Evolutionary conservation across 305 asterid genomes (phyloP), one percentile per base, ranked within the genome.

Genomic region (Fraxinus ornus): DNA sequence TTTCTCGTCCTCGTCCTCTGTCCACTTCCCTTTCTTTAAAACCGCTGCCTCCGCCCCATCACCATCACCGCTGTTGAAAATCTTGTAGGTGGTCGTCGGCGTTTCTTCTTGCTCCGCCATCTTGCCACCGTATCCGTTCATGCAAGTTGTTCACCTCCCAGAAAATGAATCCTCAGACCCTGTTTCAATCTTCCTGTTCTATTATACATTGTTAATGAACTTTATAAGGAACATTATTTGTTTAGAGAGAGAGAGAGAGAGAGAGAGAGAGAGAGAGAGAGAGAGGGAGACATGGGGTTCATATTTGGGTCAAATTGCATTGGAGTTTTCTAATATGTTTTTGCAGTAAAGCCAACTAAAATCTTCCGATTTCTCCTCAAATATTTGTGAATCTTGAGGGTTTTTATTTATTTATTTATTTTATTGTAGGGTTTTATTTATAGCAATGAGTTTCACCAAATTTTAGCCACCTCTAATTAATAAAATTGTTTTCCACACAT

Each of bases 11-110:
- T 91, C 95, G 75, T 87, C 95, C 79, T 78, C 80, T 84, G 91
- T 90, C 95, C 95, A 91, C 77, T 90, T 89, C 77, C 95, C 93
- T 82, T 87, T 91, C 89, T 88, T 90, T 81, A 81, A 83, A 36
- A 75, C 80, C 78, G n/a, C 78, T 79, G 52, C 66, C 13, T 66
- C 52, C 15, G 49, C 24, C n/a, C 26, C 84, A 1, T 71, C 82
- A 17, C 22, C 62, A 4, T 52, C 22, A 13, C 41, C 74, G 1
- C 79, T 84, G 78, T 10, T 21, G 7, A 70, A 15, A 70, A 24
- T 32, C 21, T 70, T 35, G n/a, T 15, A 28, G 60, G 78, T 13
- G 19, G 81, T 76, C 4, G 35, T 5, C 2, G 81, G 72, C 3
- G 32, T 75, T n/a, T 76, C 84, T 17, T 24, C 28, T 30, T 68